Conservation (phyloP, 331 rosid genomes). For the Malus hybrid region DNA sequence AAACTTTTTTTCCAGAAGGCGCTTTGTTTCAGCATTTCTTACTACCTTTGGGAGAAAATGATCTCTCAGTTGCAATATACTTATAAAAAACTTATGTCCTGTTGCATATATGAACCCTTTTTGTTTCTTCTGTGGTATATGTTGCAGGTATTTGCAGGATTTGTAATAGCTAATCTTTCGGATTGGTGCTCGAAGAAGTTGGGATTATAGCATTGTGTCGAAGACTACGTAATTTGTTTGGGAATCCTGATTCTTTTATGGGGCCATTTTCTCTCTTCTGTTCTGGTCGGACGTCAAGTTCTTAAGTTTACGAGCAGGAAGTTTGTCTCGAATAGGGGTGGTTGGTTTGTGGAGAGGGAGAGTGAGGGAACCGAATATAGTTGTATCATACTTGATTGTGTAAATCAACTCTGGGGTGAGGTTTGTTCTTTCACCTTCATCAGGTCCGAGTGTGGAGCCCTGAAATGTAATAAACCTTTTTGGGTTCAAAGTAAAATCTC, state of each 20-base stretch:
- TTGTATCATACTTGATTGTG: constrained; percentile 24
- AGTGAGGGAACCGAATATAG: constrained; percentile 7
- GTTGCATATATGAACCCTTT: not conserved
- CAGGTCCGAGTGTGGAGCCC: constrained; percentile 30
- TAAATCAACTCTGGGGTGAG: constrained; percentile 29
- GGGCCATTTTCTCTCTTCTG: constrained; percentile 15
- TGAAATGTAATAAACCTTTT: constrained; percentile 20
- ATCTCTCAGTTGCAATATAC: not conserved
- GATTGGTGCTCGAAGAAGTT: constrained; percentile 59
- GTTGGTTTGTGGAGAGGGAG: constrained; percentile 17
- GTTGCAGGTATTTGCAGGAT: constrained; percentile 88
- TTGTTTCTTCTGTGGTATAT: constrained; percentile 5
- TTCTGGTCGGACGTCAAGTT: constrained; percentile 17
- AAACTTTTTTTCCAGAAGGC: not conserved
- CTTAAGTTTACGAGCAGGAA: constrained; percentile 1
- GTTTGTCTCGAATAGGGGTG: not conserved
- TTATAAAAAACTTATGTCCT: not conserved
- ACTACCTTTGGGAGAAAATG: not conserved
- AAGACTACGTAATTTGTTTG: constrained; percentile 6
- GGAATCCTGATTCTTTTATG: constrained; percentile 35
- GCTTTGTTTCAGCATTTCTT: not conserved
- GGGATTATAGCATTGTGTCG: constrained; percentile 47
- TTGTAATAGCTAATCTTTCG: constrained; percentile 83
- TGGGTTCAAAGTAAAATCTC: not conserved
- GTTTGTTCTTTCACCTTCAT: constrained; percentile 6